Conservation (phyloP, 2,329 filamentous ascomycete genomes). For the Atkinsonella hypoxylon region DNA sequence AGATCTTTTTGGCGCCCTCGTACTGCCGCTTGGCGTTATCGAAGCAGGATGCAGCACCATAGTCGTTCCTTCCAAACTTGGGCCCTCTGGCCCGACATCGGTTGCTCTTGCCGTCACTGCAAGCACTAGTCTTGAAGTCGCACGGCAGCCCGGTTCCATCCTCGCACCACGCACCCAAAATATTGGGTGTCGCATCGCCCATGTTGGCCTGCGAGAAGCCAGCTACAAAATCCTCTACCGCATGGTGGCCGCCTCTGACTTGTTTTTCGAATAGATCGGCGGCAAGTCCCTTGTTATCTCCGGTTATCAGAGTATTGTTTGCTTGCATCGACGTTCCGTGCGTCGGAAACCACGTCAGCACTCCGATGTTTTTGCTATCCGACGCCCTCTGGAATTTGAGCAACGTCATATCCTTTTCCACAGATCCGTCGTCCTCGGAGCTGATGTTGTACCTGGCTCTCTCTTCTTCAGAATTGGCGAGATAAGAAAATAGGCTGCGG, state of each 20-base stretch:
- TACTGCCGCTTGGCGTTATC: conserved; percentile 62
- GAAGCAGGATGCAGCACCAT: conserved; percentile 63
- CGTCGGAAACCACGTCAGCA: conserved; percentile 82
- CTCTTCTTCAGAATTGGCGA: conserved; percentile 68
- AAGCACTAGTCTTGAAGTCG: conserved; percentile 68
- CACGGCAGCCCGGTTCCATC: conserved; percentile 62
- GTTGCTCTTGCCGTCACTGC: conserved; percentile 51
- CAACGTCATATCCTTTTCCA: conserved; percentile 69
- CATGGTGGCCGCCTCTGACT: conserved; percentile 41
- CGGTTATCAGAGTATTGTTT: conserved; percentile 80
- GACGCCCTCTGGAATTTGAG: conserved; percentile 60
- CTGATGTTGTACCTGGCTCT: conserved; percentile 47
- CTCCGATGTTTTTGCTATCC: conserved; percentile 63
- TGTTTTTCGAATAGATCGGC: conserved; percentile 71
- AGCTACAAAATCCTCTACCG: conserved; percentile 61
- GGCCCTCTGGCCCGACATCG: conserved; percentile 62
- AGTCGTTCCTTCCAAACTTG: conserved; percentile 50
- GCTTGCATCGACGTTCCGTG: conserved; percentile 83
- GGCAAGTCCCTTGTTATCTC: conserved; percentile 89
- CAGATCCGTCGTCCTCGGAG: conserved; percentile 26
- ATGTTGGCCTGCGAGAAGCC: conserved; percentile 89
- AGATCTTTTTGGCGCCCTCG: conserved; percentile 36
- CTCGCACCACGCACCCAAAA: conserved; percentile 75
- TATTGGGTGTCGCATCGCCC: conserved; percentile 79
- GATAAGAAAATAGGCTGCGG: conserved; percentile 71